phyloP scores from a whole-genome alignment of 495 filamentous ascomycete species.

The Choiromyces venosus region DNA sequence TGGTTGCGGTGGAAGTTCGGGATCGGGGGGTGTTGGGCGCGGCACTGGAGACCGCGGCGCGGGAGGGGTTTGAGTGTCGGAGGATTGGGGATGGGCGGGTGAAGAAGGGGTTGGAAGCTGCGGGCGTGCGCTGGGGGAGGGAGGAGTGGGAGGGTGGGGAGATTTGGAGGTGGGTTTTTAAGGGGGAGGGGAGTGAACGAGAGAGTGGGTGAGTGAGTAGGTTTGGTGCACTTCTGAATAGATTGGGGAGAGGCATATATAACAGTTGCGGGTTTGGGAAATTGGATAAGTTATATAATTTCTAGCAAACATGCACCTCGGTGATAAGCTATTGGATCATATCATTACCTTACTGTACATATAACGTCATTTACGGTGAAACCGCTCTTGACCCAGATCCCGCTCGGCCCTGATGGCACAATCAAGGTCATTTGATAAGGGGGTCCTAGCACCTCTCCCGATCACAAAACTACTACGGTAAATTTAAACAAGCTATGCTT shows the following conservation, averaged over 20 bases:
- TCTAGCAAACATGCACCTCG: neutral
- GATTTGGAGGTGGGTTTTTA: slow-evolving; percentile 42
- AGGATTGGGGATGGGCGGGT: slow-evolving; percentile 43
- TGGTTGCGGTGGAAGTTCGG: slow-evolving; percentile 33
- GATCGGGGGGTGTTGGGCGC: slow-evolving; percentile 23
- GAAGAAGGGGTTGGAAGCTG: slow-evolving; percentile 42
- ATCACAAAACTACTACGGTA: no score
- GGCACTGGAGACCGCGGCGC: slow-evolving; percentile 21
- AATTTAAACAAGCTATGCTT: no score
- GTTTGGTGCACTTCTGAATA: neutral
- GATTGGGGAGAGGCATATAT: neutral
- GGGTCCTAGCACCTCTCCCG: no score
- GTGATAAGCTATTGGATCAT: neutral
- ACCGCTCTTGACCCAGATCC: no score
- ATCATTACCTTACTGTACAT: neutral
- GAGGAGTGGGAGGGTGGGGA: slow-evolving; percentile 43
- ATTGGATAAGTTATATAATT: neutral
- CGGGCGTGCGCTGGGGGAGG: slow-evolving; percentile 43
- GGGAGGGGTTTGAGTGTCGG: slow-evolving; percentile 26
- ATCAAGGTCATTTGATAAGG: no score
- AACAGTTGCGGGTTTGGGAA: neutral
- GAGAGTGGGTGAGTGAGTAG: slow-evolving; percentile 5
- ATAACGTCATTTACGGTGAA: no score
- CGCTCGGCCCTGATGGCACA: no score
- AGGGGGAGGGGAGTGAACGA: no score